phyloP scores from a whole-genome alignment of 2,329 filamentous ascomycete genomes.

The Cadophora sp. region DNA sequence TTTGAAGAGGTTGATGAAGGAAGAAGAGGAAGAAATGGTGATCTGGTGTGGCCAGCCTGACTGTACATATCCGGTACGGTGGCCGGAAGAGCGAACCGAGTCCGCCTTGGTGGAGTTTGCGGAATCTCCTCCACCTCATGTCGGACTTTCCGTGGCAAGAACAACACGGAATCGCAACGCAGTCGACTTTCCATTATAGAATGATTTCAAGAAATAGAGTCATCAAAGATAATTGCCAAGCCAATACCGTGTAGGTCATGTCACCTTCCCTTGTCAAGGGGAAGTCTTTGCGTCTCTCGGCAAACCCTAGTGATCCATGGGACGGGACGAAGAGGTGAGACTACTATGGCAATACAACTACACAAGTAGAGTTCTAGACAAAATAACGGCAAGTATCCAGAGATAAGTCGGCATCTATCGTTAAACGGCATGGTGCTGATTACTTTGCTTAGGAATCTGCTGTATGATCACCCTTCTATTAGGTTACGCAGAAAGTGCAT shows the following conservation, averaged over 20 bases:
- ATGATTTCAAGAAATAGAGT: background rate
- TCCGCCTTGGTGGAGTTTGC: background rate
- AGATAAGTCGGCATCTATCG: background rate
- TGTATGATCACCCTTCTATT: background rate
- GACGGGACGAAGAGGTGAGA: background rate
- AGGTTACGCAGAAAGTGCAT: background rate
- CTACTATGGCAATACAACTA: background rate
- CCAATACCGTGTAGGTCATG: background rate
- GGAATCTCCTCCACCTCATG: background rate
- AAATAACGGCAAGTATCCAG: background rate
- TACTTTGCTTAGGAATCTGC: conserved; percentile 9
- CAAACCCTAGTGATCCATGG: background rate
- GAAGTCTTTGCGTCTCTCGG: too few relatives aligned
- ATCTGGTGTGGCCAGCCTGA: too few relatives aligned
- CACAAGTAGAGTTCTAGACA: too few relatives aligned
- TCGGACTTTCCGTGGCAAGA: background rate
- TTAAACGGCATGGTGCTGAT: conserved; percentile 1
- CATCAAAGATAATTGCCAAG: background rate
- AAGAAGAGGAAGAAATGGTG: background rate
- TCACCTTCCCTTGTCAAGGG: background rate
- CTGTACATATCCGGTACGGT: background rate
- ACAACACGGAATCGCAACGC: background rate
- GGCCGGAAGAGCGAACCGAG: conserved; percentile 1
- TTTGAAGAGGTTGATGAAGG: background rate
- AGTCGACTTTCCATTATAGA: background rate